These are phyloP conservation scores for Botryotinia narcissicola DNA, from an alignment of 2,329 filamentous ascomycete species.

Conservation along the genomic window DNA sequence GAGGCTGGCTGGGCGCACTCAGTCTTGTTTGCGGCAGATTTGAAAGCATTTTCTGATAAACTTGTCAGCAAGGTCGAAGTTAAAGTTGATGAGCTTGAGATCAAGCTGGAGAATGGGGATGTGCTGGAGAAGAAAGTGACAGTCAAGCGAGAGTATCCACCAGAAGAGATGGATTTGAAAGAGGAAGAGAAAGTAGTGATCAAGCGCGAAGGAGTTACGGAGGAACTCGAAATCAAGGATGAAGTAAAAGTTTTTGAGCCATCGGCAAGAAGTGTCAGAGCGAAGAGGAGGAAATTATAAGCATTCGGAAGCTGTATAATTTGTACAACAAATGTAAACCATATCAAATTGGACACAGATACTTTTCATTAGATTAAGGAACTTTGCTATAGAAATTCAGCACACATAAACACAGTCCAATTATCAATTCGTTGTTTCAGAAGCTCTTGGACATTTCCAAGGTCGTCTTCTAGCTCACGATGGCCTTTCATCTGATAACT, in stretches of 20 bases:
- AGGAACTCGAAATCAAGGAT: constrained; percentile 20
- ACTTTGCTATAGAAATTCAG: not conserved
- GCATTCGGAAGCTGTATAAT: not conserved
- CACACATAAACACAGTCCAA: not conserved
- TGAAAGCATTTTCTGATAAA: constrained; percentile 76
- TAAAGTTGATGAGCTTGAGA: constrained; percentile 44
- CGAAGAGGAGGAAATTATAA: constrained; percentile 32
- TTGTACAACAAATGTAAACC: not conserved
- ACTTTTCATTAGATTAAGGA: not conserved
- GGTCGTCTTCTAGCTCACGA: not conserved
- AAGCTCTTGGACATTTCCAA: not conserved
- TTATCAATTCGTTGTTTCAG: not conserved
- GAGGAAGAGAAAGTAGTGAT: not conserved
- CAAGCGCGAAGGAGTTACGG: not conserved
- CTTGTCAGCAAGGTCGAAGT: constrained; percentile 47
- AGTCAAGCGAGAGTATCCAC: constrained; percentile 30
- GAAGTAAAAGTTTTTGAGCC: constrained; percentile 29
- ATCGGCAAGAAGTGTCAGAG: constrained; percentile 30
- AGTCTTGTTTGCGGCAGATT: constrained; percentile 90
- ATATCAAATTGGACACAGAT: not conserved
- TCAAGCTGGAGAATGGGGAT: constrained; percentile 36
- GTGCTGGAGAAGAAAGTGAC: constrained; percentile 28
- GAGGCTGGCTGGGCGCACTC: constrained; percentile 98
- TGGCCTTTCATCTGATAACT: constrained; percentile 7
- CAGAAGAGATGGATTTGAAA: constrained; percentile 26